These are phyloP conservation scores for Aristolochia californica DNA, from an alignment of 164 flowering plant genomes.

Conservation along the genomic window DNA sequence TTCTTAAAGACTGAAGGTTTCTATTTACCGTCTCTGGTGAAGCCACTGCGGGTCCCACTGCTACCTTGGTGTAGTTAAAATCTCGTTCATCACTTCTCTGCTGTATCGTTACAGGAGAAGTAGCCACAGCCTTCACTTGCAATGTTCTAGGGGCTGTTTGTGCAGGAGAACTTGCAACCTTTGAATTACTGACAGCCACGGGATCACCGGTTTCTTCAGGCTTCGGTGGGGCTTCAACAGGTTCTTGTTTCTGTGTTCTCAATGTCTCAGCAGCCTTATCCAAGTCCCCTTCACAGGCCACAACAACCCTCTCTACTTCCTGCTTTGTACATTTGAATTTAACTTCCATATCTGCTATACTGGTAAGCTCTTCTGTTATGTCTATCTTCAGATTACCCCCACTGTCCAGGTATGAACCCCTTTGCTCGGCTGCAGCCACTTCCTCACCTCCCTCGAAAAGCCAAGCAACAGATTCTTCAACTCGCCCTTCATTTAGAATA, in stretches of 20 bases:
- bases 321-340: constrained; percentile 58
- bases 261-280: constrained; percentile 62
- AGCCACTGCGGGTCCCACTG: constrained; percentile 11
- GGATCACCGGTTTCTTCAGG: constrained; percentile 51
- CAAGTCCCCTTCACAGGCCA: constrained; percentile 81
- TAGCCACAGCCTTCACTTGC: constrained; percentile 24
- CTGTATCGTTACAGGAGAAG: constrained; percentile 25
- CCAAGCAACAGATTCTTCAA: constrained; percentile 84
- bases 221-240: constrained; percentile 30
- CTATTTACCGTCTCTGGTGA: constrained; percentile 27
- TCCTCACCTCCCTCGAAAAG: constrained; percentile 74
- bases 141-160: constrained; percentile 19
- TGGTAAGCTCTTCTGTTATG: constrained; percentile 75
- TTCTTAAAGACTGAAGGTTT: constrained; percentile 31
- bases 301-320: constrained; percentile 83
- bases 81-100: constrained; percentile 55
- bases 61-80: constrained; percentile 47
- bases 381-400: constrained; percentile 70
- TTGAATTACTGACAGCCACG: constrained; percentile 16
- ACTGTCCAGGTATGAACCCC: constrained; percentile 22
- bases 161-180: constrained; percentile 12
- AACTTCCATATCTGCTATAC: constrained; percentile 60
- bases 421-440: constrained; percentile 23
- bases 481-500: constrained; percentile 73
- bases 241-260: constrained; percentile 44